Conservation (phyloP, 2,329 filamentous ascomycete species). For the Pseudohalonectria lignicola region DNA sequence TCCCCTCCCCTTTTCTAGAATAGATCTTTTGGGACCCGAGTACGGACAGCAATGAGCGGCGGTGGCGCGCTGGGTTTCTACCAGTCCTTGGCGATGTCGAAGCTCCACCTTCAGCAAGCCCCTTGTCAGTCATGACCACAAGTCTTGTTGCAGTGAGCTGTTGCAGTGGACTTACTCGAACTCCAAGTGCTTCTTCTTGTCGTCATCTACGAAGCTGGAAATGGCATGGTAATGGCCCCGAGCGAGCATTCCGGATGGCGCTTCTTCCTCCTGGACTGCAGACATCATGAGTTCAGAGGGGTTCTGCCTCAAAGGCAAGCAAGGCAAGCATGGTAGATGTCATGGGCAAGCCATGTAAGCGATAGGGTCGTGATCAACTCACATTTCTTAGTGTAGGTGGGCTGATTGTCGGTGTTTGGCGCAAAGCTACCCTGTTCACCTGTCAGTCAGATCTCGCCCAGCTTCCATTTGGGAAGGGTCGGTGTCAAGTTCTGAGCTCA, state of each 20-base stretch:
- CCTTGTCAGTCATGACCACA: neutral
- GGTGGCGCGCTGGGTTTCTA: too few relatives aligned
- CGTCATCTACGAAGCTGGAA: slow-evolving; percentile 91
- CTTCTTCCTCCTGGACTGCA: slow-evolving; percentile 80
- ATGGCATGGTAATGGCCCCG: slow-evolving; percentile 83
- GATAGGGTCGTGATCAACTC: too few relatives aligned
- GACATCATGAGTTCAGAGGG: neutral
- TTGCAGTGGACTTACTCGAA: slow-evolving; percentile 68
- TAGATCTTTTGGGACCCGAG: too few relatives aligned
- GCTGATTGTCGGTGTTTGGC: slow-evolving; percentile 81
- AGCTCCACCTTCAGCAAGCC: slow-evolving; percentile 56
- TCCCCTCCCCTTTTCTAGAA: too few relatives aligned
- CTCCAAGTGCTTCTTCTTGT: slow-evolving; percentile 77
- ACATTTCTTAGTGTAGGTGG: slow-evolving; percentile 86
- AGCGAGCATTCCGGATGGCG: slow-evolving; percentile 79
- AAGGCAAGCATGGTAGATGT: too few relatives aligned
- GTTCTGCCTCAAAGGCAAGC: neutral
- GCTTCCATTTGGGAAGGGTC: slow-evolving; percentile 54
- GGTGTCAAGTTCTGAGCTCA: slow-evolving; percentile 61
- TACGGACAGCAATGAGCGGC: too few relatives aligned
- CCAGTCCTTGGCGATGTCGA: slow-evolving; percentile 97
- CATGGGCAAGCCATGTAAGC: too few relatives aligned
- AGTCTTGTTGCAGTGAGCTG: too few relatives aligned
- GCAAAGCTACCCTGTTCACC: slow-evolving; percentile 69
- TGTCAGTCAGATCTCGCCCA: slow-evolving; percentile 5